These are phyloP conservation scores for Amaranthus hypochondriacus DNA, from an alignment of 148 eudicot species.

Conservation along the genomic window DNA sequence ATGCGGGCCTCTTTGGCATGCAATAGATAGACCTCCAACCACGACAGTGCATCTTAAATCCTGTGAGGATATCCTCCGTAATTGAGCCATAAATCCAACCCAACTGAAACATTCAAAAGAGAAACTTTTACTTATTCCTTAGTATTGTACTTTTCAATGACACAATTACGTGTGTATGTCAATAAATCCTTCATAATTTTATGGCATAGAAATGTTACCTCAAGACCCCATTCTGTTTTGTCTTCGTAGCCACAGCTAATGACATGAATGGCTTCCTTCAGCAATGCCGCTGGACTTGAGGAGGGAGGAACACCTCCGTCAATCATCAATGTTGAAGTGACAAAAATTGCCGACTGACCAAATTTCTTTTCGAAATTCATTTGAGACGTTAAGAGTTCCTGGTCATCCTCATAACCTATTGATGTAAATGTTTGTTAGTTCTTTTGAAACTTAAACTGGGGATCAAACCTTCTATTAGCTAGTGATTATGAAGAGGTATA, in stretches of 20 bases:
- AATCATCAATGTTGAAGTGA: conserved; percentile 88
- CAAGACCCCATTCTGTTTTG: conserved; percentile 96
- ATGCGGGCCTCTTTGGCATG: conserved; percentile 88
- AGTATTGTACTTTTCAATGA: background rate
- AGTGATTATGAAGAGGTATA: conserved; percentile 6
- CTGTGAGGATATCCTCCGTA: conserved; percentile 95
- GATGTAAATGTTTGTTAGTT: conserved; percentile 5
- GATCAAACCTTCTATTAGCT: background rate
- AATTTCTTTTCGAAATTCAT: conserved; percentile 98
- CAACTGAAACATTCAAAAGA: conserved; percentile 51
- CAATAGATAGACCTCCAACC: conserved; percentile 99
- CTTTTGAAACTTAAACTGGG: background rate
- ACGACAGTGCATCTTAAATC: conserved; percentile 99
- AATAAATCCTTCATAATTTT: background rate
- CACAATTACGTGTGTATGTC: background rate
- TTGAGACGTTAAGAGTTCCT: conserved; percentile 73
- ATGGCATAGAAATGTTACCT: conserved; percentile 44
- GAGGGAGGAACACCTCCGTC: conserved; percentile 99
- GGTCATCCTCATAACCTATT: conserved; percentile 66
- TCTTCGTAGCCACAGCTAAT: conserved; percentile 98
- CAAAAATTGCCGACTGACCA: conserved; percentile 89
- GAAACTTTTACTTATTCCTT: background rate
- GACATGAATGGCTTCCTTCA: conserved; percentile 98
- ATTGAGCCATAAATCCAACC: conserved; percentile 99
- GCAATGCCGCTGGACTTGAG: conserved; percentile 88